These are phyloP conservation scores for Paraconiothyrium brasiliense DNA, from an alignment of 2,329 filamentous ascomycete species.

Conservation along the genomic window DNA sequence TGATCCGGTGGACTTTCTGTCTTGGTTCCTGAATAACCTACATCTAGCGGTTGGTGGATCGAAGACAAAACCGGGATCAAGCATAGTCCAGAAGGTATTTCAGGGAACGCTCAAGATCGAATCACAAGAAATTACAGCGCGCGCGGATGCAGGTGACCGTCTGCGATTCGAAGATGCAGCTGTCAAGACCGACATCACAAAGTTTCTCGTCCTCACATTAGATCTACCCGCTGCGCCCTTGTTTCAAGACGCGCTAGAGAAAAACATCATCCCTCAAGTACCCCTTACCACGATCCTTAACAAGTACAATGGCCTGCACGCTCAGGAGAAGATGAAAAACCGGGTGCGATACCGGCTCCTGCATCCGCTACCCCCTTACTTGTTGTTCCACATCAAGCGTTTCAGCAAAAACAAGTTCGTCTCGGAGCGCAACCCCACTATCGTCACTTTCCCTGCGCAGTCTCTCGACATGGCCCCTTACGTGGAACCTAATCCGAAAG, in stretches of 20 bases:
- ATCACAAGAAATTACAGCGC: constrained; percentile 91
- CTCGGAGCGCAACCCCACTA: constrained; percentile 93
- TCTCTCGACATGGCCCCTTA: constrained; percentile 89
- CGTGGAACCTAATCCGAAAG: constrained; percentile 82
- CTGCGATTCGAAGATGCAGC: constrained; percentile 93
- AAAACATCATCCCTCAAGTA: constrained; percentile 95
- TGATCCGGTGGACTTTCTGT: constrained; percentile 94
- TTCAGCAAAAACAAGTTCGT: constrained; percentile 98
- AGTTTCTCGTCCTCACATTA: constrained; percentile 91
- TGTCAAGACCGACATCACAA: constrained; percentile 78
- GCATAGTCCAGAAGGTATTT: constrained; percentile 90
- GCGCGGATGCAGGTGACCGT: constrained; percentile 85
- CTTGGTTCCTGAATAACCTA: constrained; percentile 97
- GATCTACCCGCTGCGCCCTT: constrained; percentile 91
- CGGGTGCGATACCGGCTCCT: constrained; percentile 88
- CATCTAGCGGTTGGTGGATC: constrained; percentile 91
- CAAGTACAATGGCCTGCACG: constrained; percentile 90
- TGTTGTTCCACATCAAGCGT: constrained; percentile 95
- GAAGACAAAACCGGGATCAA: constrained; percentile 83
- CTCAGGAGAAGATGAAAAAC: constrained; percentile 89
- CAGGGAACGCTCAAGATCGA: constrained; percentile 93
- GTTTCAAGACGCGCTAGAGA: constrained; percentile 93
- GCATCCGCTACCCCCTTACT: constrained; percentile 88
- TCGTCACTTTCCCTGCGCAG: constrained; percentile 91
- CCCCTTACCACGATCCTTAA: constrained; percentile 78